Conservation (phyloP, 1,284 basidiomycete genomes). For the Trametes pubescens region DNA sequence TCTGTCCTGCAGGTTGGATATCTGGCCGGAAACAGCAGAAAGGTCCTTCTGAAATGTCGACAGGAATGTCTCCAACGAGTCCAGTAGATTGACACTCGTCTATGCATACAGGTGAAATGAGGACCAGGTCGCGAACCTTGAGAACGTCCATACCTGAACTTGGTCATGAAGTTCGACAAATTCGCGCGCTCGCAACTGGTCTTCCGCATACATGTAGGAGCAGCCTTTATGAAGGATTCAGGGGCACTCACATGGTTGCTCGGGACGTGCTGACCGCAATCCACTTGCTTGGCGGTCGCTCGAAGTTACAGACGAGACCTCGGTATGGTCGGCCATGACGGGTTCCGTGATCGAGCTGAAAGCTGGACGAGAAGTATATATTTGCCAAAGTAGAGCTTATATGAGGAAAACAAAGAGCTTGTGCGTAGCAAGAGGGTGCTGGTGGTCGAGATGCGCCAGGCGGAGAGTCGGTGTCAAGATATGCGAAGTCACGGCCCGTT, state of each 20-base stretch:
- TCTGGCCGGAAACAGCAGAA: conserved; percentile 93
- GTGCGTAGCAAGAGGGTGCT: too few species aligned
- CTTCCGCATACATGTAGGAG: conserved; percentile 34
- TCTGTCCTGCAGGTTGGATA: conserved; percentile 90
- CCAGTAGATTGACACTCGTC: conserved; percentile 81
- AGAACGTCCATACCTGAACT: conserved; percentile 58
- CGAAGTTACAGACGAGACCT: background rate
- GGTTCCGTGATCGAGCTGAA: too few species aligned
- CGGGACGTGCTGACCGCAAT: background rate
- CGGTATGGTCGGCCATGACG: background rate
- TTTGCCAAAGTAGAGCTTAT: too few species aligned
- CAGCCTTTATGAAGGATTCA: background rate
- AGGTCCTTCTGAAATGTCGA: conserved; percentile 96
- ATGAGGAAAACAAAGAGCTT: too few species aligned
- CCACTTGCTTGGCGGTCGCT: conserved; percentile 2
- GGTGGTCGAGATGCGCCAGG: too few species aligned
- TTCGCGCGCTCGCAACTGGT: conserved; percentile 60
- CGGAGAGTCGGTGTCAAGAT: too few species aligned
- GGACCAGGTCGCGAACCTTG: conserved; percentile 6
- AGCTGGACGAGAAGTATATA: too few species aligned
- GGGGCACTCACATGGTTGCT: conserved; percentile 25
- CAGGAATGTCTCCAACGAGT: conserved; percentile 89
- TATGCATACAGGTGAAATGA: conserved; percentile 41
- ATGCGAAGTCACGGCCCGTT: too few species aligned
- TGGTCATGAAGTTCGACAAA: conserved; percentile 87